phyloP scores from a whole-genome alignment of 108 stramenopile species.

The Fistulifera pelliculosa region DNA sequence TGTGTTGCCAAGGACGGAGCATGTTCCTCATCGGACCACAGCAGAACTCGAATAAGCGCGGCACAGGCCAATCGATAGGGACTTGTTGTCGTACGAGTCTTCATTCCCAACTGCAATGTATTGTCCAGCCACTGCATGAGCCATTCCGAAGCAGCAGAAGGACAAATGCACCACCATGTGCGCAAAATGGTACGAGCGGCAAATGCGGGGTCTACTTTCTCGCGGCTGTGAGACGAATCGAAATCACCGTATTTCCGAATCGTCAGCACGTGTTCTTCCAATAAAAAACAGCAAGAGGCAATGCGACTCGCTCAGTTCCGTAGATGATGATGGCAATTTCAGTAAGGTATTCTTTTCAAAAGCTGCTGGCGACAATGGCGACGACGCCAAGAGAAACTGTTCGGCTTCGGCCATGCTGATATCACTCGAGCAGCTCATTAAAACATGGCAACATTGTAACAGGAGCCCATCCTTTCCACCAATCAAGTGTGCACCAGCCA shows the following conservation, averaged over 20 bases:
- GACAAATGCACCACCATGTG: constrained; percentile 39
- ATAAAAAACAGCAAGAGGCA: constrained; percentile 46
- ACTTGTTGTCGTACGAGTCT: constrained; percentile 8
- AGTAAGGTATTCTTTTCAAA: constrained; percentile 20
- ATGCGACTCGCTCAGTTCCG: constrained; percentile 40
- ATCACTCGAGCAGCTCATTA: constrained; percentile 27
- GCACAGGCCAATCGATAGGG: constrained; percentile 65
- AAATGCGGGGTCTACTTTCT: constrained; percentile 59
- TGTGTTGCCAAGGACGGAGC: constrained; percentile 23
- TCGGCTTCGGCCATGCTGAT: constrained; percentile 63
- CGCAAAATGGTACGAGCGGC: constrained; percentile 58
- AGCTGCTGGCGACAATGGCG: too few relatives aligned
- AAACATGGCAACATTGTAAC: constrained; percentile 57
- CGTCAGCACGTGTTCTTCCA: constrained; percentile 53
- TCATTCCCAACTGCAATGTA: constrained; percentile 29
- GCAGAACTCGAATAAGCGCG: constrained; percentile 46
- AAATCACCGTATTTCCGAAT: constrained; percentile 71
- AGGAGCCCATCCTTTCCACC: constrained; percentile 70
- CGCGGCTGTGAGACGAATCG: constrained; percentile 28
- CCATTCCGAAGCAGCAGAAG: constrained; percentile 12
- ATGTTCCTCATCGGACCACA: constrained; percentile 43
- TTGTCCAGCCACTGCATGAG: constrained; percentile 31
- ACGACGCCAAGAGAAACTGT: constrained; percentile 18
- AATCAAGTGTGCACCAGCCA: constrained; percentile 64
- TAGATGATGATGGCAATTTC: not conserved